Percentiles rank a stretch among this genome's conserved stretches.
Conservation (phyloP, 2,329 filamentous ascomycete species). For the Gliomastix tumulicola region DNA sequence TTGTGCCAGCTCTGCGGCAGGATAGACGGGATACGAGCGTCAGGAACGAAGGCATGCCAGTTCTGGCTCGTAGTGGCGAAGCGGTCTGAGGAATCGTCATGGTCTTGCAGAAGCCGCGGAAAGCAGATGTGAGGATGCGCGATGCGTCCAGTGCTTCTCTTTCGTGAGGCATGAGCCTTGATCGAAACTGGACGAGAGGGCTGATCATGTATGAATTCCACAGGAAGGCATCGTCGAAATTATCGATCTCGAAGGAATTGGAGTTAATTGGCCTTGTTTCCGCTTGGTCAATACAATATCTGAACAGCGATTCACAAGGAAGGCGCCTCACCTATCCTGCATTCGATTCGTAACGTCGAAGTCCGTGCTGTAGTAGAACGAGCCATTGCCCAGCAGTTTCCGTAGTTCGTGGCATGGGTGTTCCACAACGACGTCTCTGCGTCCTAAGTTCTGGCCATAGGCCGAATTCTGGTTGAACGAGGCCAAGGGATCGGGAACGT, state of each 20-base stretch:
- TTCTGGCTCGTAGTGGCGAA: slow-evolving; percentile 60
- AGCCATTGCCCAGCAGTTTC: slow-evolving; percentile 87
- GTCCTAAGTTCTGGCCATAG: slow-evolving; percentile 41
- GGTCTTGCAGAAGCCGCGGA: slow-evolving; percentile 85
- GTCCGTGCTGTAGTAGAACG: slow-evolving; percentile 97
- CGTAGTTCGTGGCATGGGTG: slow-evolving; percentile 87
- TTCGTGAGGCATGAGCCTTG: slow-evolving; percentile 67
- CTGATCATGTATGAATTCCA: slow-evolving; percentile 99
- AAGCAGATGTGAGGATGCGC: slow-evolving; percentile 84
- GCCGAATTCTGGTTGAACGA: slow-evolving; percentile 35
- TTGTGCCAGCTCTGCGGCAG: slow-evolving; percentile 82
- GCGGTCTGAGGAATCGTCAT: slow-evolving; percentile 74
- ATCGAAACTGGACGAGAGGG: slow-evolving; percentile 83
- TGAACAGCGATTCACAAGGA: background rate
- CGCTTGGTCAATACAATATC: background rate
- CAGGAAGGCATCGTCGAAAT: slow-evolving; percentile 83
- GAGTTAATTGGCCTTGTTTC: slow-evolving; percentile 60
- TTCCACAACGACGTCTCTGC: slow-evolving; percentile 65
- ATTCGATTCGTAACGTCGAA: slow-evolving; percentile 93
- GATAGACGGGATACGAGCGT: slow-evolving; percentile 90
- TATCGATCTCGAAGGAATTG: slow-evolving; percentile 81
- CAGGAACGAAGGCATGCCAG: slow-evolving; percentile 73
- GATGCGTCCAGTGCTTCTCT: slow-evolving; percentile 77
- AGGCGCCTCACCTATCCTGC: slow-evolving; percentile 63
- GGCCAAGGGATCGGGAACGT: slow-evolving; percentile 37